phyloP scores from a whole-genome alignment of 2,329 filamentous ascomycete species.

The Diaporthe amygdali region DNA sequence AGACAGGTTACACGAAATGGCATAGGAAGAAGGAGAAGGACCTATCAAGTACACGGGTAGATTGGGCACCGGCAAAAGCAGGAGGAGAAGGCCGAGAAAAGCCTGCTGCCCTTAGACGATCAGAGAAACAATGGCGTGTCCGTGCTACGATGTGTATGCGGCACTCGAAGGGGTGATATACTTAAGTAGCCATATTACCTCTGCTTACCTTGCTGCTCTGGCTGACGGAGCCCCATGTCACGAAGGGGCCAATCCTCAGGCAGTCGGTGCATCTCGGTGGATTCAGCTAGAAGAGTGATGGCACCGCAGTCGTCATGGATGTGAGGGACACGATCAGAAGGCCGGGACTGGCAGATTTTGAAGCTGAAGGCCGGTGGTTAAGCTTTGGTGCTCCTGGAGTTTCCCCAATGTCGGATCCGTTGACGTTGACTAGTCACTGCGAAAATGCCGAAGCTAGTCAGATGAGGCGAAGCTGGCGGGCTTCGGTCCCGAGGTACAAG shows the following conservation, averaged over 20 bases:
- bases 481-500: conserved; percentile 16
- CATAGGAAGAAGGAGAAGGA: neutral
- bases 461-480: neutral
- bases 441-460: conserved; percentile 8
- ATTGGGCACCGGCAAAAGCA: neutral
- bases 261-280: neutral
- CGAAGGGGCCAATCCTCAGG: neutral
- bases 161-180: neutral
- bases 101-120: neutral
- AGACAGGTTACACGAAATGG: neutral
- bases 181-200: conserved; percentile 5
- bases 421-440: neutral
- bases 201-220: neutral
- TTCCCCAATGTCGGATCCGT: conserved; percentile 24
- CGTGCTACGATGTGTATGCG: neutral
- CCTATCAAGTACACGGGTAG: neutral
- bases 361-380: conserved; percentile 5
- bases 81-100: neutral
- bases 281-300: neutral
- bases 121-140: neutral
- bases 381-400: conserved; percentile 15
- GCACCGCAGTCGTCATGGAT: conserved; percentile 10
- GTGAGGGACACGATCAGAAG: neutral
- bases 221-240: neutral
- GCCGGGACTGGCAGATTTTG: neutral